These are phyloP conservation scores for Mrakia frigida DNA, from an alignment of 768 basidiomycete genomes.

Conservation along the genomic window DNA sequence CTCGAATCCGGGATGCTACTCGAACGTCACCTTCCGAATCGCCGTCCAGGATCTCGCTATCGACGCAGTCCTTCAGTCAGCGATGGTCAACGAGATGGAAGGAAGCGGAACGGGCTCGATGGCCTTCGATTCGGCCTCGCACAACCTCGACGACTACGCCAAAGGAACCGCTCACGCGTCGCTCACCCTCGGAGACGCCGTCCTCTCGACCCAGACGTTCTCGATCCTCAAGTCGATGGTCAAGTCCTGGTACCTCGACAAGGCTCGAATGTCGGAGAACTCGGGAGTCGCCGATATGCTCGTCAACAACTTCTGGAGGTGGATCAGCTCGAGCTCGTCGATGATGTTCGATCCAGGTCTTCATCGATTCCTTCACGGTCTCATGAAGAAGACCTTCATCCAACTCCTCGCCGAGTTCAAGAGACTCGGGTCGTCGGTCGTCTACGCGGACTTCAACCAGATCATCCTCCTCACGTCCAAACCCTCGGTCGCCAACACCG, in stretches of 20 bases:
- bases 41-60: slow-evolving; percentile 87
- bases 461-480: slow-evolving; percentile 90
- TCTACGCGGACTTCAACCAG: slow-evolving; percentile 87
- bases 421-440: slow-evolving; percentile 82
- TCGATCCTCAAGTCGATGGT: slow-evolving; percentile 78
- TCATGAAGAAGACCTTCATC: slow-evolving; percentile 97
- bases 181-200: slow-evolving; percentile 80
- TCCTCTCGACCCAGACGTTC: slow-evolving; percentile 81
- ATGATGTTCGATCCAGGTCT: slow-evolving; percentile 87
- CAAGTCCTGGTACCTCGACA: slow-evolving; percentile 81
- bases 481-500: slow-evolving; percentile 81
- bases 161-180: slow-evolving; percentile 57
- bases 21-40: slow-evolving; percentile 87
- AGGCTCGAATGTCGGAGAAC: slow-evolving; percentile 58
- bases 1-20: slow-evolving; percentile 74
- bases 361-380: slow-evolving; percentile 84
- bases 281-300: slow-evolving; percentile 50
- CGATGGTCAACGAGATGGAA: slow-evolving; percentile 93
- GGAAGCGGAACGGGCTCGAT: slow-evolving; percentile 82
- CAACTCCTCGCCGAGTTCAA: slow-evolving; percentile 95
- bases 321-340: slow-evolving; percentile 80
- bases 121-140: slow-evolving; percentile 87
- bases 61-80: slow-evolving; percentile 86
- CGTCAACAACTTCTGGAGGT: slow-evolving; percentile 95
- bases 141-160: slow-evolving; percentile 82